Evolutionary conservation across 108 stramenopile genomes (phyloP), one percentile per base, ranked within the genome.

Genomic region (Cyclotella choctawhatcheeana): DNA sequence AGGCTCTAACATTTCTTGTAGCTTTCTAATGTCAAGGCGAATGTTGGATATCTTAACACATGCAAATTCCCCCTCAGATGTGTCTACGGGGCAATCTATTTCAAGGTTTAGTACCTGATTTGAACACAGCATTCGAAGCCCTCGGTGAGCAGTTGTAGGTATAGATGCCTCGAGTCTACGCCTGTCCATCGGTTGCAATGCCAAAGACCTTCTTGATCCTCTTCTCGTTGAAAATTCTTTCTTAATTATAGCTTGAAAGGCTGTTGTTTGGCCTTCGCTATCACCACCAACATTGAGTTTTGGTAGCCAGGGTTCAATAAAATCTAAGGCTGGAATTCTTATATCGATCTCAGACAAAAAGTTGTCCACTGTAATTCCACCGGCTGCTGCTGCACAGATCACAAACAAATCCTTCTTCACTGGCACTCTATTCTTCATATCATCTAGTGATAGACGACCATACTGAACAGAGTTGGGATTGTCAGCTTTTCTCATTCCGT

Each of bases 351-450:
- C 53, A 54, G 53, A 16, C 2, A 54, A 2, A 54, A 26, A 26
- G 3, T 27, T 24, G 14, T 54, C 53, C 53, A 54, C 37, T 10
- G 12, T n/a, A n/a, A 54, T 5, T 54, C 53, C 5, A 27, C 53
- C 5, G 27, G 32, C 32, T 24, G 40, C 59, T 33, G 44, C 54
- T 44, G 59, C 69, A n/a, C n/a, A n/a, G n/a, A n/a, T n/a, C n/a
- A n/a, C n/a, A 61, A 73, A 73, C 17, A 79, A 27, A 26, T 79
- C 78, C 44, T 64, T 72, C 64, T 63, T 64, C 21, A 40, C 58
- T 16, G 44, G 16, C 22, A 73, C n/a, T n/a, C 37, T 67, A 27
- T 73, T 67, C 14, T 45, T 60, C 5, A 73, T 13, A 24, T 73
- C 64, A n/a, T 27, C 50, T 30, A 25, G 17, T 13, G 58, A 67